These are phyloP conservation scores for Setaria italica DNA, from an alignment of 202 grass and related monocot species.

Conservation along the genomic window DNA sequence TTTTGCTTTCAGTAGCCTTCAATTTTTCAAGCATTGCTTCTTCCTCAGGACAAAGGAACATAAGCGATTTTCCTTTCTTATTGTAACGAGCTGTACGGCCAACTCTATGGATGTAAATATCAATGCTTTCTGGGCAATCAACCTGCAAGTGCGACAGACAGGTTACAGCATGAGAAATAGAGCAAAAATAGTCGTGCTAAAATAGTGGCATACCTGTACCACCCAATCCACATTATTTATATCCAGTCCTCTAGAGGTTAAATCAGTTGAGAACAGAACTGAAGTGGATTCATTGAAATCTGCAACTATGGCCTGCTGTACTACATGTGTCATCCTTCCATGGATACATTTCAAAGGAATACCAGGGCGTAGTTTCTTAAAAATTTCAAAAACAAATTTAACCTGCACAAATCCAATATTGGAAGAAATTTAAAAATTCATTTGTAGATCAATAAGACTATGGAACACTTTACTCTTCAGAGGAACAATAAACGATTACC, in stretches of 20 bases:
- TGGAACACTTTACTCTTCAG: constrained; percentile 3
- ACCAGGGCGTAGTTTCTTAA: constrained; percentile 93
- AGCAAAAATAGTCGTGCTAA: constrained; percentile 6
- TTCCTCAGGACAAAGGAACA: constrained; percentile 86
- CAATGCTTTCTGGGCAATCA: constrained; percentile 87
- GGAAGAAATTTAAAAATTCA: constrained; percentile 46
- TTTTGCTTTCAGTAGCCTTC: constrained; percentile 79
- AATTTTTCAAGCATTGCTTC: constrained; percentile 86
- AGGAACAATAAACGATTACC: constrained; percentile 55
- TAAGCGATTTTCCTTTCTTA: constrained; percentile 78
- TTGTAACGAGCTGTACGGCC: constrained; percentile 89
- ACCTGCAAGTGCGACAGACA: constrained; percentile 50
- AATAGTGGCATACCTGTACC: constrained; percentile 70
- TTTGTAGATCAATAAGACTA: not conserved
- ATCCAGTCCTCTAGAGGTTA: constrained; percentile 81
- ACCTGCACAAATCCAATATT: constrained; percentile 55
- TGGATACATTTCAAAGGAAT: constrained; percentile 95
- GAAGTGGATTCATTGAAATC: constrained; percentile 76
- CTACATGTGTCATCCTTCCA: constrained; percentile 71
- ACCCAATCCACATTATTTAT: constrained; percentile 95
- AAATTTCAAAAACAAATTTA: constrained; percentile 90
- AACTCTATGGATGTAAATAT: constrained; percentile 87
- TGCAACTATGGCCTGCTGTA: constrained; percentile 67
- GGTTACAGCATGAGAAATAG: constrained; percentile 32
- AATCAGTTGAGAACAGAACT: constrained; percentile 95